These are phyloP conservation scores for Earliella scabrosa DNA, from an alignment of 1,284 basidiomycete genomes.

Conservation along the genomic window DNA sequence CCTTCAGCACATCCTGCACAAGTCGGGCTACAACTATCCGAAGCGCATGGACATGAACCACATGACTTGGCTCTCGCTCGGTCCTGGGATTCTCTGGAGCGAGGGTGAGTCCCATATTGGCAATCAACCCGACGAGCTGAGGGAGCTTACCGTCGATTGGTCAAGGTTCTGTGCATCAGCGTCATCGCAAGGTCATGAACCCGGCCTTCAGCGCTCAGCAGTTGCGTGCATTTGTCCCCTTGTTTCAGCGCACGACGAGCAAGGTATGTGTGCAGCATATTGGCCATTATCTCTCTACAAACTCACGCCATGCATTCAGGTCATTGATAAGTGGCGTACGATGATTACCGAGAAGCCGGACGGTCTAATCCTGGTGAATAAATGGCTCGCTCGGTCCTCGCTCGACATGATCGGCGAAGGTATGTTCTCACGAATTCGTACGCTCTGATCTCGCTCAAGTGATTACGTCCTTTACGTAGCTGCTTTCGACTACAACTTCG, in stretches of 20 bases:
- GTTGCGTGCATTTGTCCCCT: conserved; percentile 47
- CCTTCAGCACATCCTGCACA: conserved; percentile 33
- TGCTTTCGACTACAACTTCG: conserved; percentile 36
- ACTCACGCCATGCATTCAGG: background rate
- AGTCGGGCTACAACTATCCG: conserved; percentile 29
- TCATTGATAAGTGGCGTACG: background rate
- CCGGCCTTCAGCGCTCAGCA: conserved; percentile 47
- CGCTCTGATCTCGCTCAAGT: no score
- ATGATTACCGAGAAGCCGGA: conserved; percentile 3
- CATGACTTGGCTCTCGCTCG: conserved; percentile 17
- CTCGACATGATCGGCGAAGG: conserved; percentile 38
- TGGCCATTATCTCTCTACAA: background rate
- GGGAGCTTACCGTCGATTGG: no score
- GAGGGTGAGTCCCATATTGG: conserved; percentile 26
- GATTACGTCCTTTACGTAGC: no score
- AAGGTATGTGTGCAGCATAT: conserved; percentile 33
- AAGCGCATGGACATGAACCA: conserved; percentile 24
- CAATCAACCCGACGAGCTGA: no score
- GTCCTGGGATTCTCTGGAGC: conserved; percentile 22
- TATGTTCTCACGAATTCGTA: no score
- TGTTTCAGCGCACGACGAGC: conserved; percentile 45
- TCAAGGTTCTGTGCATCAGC: conserved; percentile 44
- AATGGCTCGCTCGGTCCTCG: conserved; percentile 34
- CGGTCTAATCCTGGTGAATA: conserved; percentile 9
- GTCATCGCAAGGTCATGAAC: conserved; percentile 43